Evolutionary conservation across 768 basidiomycete genomes (phyloP).

Genomic region (Lentinula sp.): DNA sequence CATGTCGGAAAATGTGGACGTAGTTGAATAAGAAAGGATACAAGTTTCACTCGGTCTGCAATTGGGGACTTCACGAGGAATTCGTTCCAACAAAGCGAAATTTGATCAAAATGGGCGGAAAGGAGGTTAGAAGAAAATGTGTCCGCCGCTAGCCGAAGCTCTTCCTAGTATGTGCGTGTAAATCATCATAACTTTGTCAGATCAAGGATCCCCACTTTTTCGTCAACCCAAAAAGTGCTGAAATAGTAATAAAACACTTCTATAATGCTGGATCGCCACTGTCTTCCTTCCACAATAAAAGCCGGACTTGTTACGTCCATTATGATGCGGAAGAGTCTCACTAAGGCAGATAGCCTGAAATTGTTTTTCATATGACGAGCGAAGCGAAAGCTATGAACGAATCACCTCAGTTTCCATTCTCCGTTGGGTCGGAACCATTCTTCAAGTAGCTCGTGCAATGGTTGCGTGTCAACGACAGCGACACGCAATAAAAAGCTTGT

Average conservation of each 20-base stretch:
- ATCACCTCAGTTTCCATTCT: conserved; percentile 49
- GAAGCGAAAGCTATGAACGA: not conserved
- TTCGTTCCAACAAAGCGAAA: conserved; percentile 65
- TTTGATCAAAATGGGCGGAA: conserved; percentile 58
- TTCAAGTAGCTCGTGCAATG: conserved; percentile 48
- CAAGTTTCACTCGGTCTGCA: conserved; percentile 48
- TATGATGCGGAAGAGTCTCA: conserved; percentile 57
- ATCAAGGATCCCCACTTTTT: conserved; percentile 33
- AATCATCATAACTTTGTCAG: not conserved
- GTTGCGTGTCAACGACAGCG: conserved; percentile 57
- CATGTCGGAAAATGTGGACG: conserved; percentile 63
- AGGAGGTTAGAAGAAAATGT: conserved; percentile 56
- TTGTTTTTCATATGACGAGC: not conserved
- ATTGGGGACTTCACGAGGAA: conserved; percentile 49
- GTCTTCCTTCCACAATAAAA: conserved; percentile 56
- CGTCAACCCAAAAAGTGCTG: conserved; percentile 55
- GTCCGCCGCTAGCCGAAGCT: conserved; percentile 53
- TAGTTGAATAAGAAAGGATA: conserved; percentile 61
- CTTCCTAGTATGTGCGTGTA: conserved; percentile 43
- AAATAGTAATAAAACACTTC: conserved; percentile 60
- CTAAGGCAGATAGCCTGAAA: conserved; percentile 43
- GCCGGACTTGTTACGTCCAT: conserved; percentile 59
- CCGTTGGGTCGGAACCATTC: conserved; percentile 27
- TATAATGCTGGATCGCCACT: conserved; percentile 60
- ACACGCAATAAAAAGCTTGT: conserved; percentile 51